Base-by-base conservation (phyloP, 208 protist genomes). In the Novymonas esmeraldas region DNA sequence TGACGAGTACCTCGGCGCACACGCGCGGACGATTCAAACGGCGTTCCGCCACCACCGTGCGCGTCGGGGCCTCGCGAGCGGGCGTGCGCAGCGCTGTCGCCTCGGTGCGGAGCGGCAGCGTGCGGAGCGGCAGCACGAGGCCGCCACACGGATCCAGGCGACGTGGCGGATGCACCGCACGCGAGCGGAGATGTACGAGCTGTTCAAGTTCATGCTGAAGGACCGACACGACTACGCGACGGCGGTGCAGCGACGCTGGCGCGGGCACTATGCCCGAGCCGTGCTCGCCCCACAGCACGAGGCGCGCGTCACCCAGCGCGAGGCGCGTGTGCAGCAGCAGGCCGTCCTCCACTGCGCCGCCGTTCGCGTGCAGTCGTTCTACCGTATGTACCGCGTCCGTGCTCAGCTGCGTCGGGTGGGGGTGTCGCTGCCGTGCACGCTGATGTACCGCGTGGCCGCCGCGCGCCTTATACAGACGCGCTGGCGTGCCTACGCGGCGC, bases 141-240 rank as follows among this genome's bases (percentile, higher is more conserved):
- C 73, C 22, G 90, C 82, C 6, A 64, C 78, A 2, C 72, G 76
- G 33, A 90, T 95, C 44, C 90, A 95, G 54, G 67, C 78, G 2
- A 74, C 58, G 5, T 92, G 85, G 84, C 80, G 84, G 24, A 85
- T 78, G 73, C 48, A 82, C 57, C 49, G 20, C n/a, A 65, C 51
- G 6, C 39, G 63, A 18, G 39, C 24, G 3, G 34, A 45, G 39
- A 16, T 65, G 26, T 64, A 34, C 7, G 75, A 67, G 2, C 84
- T 74, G 51, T 56, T 81, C 14, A 42, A 71, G 20, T 94, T 87
- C 58, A 46, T 94, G 57, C 63, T 69, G 16, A 24, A 28, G 18
- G 85, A 84, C 24, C 85, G 89, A 4, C 89, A 95, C 59, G 16
- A 48, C 9, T 77, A 78, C 46, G 83, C 83, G 29, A 54, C 64